These are phyloP conservation scores for Aspergillus funiculosus DNA, from an alignment of 495 filamentous ascomycete species.

Conservation along the genomic window DNA sequence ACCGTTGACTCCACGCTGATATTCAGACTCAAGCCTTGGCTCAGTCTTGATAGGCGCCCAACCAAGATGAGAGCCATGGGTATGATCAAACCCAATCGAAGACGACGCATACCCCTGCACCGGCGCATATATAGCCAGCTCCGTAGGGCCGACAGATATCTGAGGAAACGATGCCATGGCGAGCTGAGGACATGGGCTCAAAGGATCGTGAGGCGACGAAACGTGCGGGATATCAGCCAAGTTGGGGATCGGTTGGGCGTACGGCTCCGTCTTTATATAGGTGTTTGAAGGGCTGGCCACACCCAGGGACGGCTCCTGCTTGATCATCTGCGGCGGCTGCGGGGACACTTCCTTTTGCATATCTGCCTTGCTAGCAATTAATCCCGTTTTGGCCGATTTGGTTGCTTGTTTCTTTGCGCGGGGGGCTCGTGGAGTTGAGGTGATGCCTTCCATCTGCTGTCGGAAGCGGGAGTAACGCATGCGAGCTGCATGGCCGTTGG, in stretches of 20 bases:
- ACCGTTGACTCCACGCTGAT: not conserved
- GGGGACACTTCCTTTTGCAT: slow-evolving; percentile 1
- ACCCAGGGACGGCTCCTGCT: slow-evolving; percentile 12
- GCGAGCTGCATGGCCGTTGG: slow-evolving; percentile 74
- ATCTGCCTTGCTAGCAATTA: slow-evolving; percentile 9
- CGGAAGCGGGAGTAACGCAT: slow-evolving; percentile 74
- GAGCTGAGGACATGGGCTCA: not conserved
- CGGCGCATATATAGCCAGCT: slow-evolving; percentile 1
- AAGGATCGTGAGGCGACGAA: not conserved
- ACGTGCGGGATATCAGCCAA: slow-evolving; percentile 18
- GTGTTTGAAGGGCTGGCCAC: slow-evolving; percentile 7
- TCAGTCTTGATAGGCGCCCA: slow-evolving; percentile 23
- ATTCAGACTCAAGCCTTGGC: not conserved
- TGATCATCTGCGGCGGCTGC: slow-evolving; percentile 3
- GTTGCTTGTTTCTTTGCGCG: slow-evolving; percentile 21
- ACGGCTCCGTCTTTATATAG: slow-evolving; percentile 22
- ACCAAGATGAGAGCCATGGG: not conserved
- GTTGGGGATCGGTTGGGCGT: slow-evolving; percentile 4
- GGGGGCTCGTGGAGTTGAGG: slow-evolving; percentile 18
- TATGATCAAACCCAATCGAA: not conserved
- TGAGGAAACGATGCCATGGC: slow-evolving; percentile 2
- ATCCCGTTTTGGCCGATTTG: slow-evolving; percentile 13
- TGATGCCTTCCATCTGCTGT: slow-evolving; percentile 51
- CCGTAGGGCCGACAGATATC: not conserved
- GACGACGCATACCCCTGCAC: not conserved